phyloP scores from a whole-genome alignment of 331 rosid species.

The Arachis monticola region DNA sequence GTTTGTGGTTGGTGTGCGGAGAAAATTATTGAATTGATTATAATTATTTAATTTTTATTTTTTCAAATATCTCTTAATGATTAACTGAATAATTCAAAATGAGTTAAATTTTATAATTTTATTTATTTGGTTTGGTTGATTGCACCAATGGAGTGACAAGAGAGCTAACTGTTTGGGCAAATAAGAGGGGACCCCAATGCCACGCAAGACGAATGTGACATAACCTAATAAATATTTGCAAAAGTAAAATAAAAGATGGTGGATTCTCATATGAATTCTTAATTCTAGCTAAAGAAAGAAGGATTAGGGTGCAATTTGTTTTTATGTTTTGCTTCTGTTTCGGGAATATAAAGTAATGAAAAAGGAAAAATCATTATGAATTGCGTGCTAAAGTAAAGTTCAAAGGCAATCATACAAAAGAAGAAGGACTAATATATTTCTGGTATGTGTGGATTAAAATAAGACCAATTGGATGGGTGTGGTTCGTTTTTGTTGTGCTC shows the following conservation, averaged over 20 bases:
- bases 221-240: background rate
- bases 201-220: conserved; percentile 16
- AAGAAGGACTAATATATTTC: background rate
- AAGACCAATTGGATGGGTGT: background rate
- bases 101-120: too few species aligned
- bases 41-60: too few species aligned
- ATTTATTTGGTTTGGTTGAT: background rate
- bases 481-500: background rate
- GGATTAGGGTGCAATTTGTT: too few species aligned
- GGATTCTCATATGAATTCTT: background rate
- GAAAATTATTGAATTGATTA: background rate
- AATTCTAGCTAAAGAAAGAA: background rate
- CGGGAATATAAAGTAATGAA: background rate
- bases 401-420: background rate
- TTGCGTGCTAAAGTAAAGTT: background rate
- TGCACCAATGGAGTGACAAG: background rate
- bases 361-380: background rate
- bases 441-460: too few species aligned
- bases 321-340: background rate
- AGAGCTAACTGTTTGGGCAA: background rate
- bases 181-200: conserved; percentile 25
- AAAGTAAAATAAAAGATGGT: too few species aligned
- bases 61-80: too few species aligned
- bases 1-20: background rate
- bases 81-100: too few species aligned